phyloP scores from a whole-genome alignment of 345 rosid genomes.

The Camelina hispida region DNA sequence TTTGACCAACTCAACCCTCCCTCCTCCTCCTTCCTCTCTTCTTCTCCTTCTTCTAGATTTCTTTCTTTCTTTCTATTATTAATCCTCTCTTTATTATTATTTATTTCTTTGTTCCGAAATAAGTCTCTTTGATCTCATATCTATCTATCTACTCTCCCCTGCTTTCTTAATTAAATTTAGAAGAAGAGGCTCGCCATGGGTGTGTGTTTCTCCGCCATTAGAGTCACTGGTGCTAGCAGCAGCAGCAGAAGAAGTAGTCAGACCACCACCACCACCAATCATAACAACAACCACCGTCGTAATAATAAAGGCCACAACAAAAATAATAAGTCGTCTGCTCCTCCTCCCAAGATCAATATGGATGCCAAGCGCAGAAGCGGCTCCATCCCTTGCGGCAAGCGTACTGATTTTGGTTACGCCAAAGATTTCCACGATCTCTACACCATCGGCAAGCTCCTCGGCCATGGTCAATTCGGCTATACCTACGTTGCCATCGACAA shows the following conservation, averaged over 20 bases:
- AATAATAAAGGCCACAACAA: neutral
- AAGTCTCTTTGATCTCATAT: neutral
- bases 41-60: neutral
- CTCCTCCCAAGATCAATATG: neutral
- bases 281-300: conserved; percentile 11
- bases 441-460: conserved; percentile 73
- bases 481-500: conserved; percentile 82
- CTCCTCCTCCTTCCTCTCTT: conserved; percentile 47
- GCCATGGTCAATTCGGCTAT: conserved; percentile 96
- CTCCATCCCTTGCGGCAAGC: conserved; percentile 66
- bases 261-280: conserved; percentile 1
- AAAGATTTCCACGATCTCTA: conserved; percentile 67
- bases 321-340: neutral
- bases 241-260: conserved; percentile 40
- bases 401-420: conserved; percentile 78
- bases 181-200: conserved; percentile 29
- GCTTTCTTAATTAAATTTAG: too few relatives aligned
- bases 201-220: conserved; percentile 44
- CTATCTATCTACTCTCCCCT: too few relatives aligned
- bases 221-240: conserved; percentile 71
- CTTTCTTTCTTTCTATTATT: conserved; percentile 9
- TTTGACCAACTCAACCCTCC: conserved; percentile 48
- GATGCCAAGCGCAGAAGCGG: conserved; percentile 39
- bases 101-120: neutral
- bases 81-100: neutral